These are phyloP conservation scores for Macroventuria anomochaeta DNA, from an alignment of 2,329 filamentous ascomycete species.

Conservation along the genomic window DNA sequence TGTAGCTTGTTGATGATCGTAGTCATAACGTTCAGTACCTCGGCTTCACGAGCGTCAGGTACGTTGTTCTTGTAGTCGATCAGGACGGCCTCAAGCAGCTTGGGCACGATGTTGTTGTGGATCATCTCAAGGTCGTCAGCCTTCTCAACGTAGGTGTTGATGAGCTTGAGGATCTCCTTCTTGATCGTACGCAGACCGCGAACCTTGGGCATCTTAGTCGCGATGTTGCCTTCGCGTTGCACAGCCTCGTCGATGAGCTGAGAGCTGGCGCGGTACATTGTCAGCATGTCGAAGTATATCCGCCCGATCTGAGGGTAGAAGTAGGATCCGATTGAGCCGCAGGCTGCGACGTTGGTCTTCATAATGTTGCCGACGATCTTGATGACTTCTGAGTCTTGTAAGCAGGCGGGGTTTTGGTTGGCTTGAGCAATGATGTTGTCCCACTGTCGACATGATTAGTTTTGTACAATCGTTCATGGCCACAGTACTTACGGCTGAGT, in stretches of 20 bases:
- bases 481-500: constrained; percentile 66
- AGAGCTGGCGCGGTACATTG: constrained; percentile 98
- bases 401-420: constrained; percentile 80
- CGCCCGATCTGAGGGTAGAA: constrained; percentile 98
- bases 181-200: constrained; percentile 96
- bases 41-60: constrained; percentile 90
- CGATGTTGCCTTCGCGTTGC: constrained; percentile 85
- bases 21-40: constrained; percentile 97
- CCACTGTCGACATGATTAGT: constrained; percentile 62
- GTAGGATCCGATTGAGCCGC: constrained; percentile 93
- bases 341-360: constrained; percentile 99
- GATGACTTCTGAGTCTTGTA: constrained; percentile 93
- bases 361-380: constrained; percentile 99
- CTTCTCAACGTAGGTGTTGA: constrained; percentile 98
- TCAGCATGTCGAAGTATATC: constrained; percentile 98
- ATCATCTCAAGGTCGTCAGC: constrained; percentile 95
- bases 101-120: constrained; percentile 92
- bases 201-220: constrained; percentile 96
- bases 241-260: constrained; percentile 94
- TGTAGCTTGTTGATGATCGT: constrained; percentile 96
- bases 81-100: constrained; percentile 89
- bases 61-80: constrained; percentile 98
- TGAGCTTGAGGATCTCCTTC: constrained; percentile 98
- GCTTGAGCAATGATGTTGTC: constrained; percentile 91
- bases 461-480: not conserved